Base-by-base conservation (phyloP, 2,329 filamentous ascomycete species). In the Escovopsis sp. region DNA sequence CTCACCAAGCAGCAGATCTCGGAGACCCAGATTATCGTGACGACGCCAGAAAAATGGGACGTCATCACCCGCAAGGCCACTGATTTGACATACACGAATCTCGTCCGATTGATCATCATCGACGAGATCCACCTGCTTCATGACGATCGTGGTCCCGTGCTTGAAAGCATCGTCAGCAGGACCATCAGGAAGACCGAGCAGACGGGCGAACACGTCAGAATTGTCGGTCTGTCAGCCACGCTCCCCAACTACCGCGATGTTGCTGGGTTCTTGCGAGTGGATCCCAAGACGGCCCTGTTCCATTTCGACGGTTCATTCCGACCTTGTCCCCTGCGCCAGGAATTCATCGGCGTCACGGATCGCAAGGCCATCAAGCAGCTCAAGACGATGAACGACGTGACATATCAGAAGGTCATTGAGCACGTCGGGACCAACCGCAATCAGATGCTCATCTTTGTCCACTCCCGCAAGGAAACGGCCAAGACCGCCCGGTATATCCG, bases 311-410 rank as follows among this genome's bases (percentile, higher is more conserved):
- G 85, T 36, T 87, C 87, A 4, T 98, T 80, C 68, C 75, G 91
- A 53, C 93, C 91, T 47, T 98, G 91, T 59, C 91, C 91, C 2
- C 64, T 98, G 53, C 87, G 85, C 54, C 91, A 98, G 59, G 93
- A 98, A 60, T 98, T 96, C 57, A 85, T 98, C 51, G 91, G 91
- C 42, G 84, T 98, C 36, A 95, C 89, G 0, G 91, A 98, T 52
- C 93, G 91, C 66, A 96, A 96, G 61, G 85, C 91, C 6, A 98
- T 98, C 65, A 98, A 96, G 65, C 91, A 98, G 61, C 69, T 98
- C 43, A 95, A 96, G 71, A 93, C 85, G 1, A 98, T 98, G 91
- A 98, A 98, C 57, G 91, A 98, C 53, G 88, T 98, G 43, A 95
- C 87, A 45, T 98, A 98, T 62, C 93, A 81, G 49, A 98, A 98